phyloP scores from a whole-genome alignment of 257 asterid genomes.

The Lycium ferocissimum region DNA sequence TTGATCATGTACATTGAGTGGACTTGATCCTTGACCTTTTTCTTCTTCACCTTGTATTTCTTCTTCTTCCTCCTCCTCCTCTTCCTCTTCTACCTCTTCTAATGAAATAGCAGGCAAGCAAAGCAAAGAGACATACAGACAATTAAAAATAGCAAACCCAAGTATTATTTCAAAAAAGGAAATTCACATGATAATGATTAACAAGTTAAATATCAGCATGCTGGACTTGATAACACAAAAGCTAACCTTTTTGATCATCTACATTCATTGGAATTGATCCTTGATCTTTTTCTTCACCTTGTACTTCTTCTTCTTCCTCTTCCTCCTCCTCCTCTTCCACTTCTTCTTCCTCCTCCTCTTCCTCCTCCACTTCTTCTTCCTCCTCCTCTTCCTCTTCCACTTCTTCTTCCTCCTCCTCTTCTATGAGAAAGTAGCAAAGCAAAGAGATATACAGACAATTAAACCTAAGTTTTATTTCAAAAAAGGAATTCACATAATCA shows the following conservation, averaged over 20 bases:
- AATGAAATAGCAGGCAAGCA: slow-evolving; percentile 1
- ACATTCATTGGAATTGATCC: slow-evolving; percentile 6
- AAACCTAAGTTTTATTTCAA: not conserved
- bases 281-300: not conserved
- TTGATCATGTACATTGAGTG: not conserved
- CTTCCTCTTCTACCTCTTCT: not conserved
- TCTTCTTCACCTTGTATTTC: not conserved
- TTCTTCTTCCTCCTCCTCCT: not conserved
- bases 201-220: not conserved
- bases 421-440: not conserved
- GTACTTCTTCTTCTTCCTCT: not conserved
- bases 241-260: slow-evolving; percentile 12
- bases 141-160: slow-evolving; percentile 1
- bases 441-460: slow-evolving; percentile 15
- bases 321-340: not conserved
- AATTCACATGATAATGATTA: not conserved
- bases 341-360: not conserved
- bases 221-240: not conserved
- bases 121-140: not conserved
- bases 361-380: not conserved
- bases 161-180: not conserved
- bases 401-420: not conserved
- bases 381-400: not conserved
- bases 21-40: slow-evolving; percentile 14
- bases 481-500: not conserved